Evolutionary conservation across 2,329 filamentous ascomycete species (phyloP), one percentile per base, ranked within the genome.

Genomic region (Colletotrichum sansevieriae): DNA sequence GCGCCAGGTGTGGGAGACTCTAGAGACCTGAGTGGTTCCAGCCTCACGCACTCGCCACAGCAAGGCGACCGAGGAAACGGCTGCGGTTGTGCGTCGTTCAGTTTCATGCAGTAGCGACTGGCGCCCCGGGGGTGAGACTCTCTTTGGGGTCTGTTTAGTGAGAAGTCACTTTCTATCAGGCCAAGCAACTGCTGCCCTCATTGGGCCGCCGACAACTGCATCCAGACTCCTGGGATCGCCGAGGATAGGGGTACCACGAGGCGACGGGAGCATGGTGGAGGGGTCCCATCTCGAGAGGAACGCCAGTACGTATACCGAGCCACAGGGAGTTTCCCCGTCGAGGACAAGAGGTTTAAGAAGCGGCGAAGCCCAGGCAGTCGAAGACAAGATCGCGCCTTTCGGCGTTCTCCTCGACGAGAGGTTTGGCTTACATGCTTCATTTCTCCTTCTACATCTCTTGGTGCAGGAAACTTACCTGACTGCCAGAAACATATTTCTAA

Each of bases 141-240:
- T 18, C 37, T 64, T 25, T 57, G 62, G 67, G 37, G 67, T 70
- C 57, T 43, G 54, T 39, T 57, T 67, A 58, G 57, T 46, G 51
- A 49, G 52, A 71, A 65, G 70, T 71, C 70, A 71, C 70, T 70
- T 25, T 71, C 70, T 71, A 71, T 71, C 70, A 62, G 39, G 55
- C 47, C 55, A 25, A 55, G 35, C 18, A 58, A 33, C 47, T 13
- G 41, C 13, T n/a, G 22, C 41, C 54, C 63, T 61, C 18, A 70
- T 68, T 71, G 68, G 70, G 51, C 43, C 8, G n/a, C 44, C 25
- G 52, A 7, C 43, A 29, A 22, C 58, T 35, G 52, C 12, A 51
- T 70, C 70, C 68, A 71, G 70, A 71, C 60, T 60, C 52, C 55
- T 70, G 64, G 68, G 68, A 71, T 70, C 65, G 54, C 66, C 61